Evolutionary conservation across 2,329 filamentous ascomycete species (phyloP).

Genomic region (Stenocarpella maydis): DNA sequence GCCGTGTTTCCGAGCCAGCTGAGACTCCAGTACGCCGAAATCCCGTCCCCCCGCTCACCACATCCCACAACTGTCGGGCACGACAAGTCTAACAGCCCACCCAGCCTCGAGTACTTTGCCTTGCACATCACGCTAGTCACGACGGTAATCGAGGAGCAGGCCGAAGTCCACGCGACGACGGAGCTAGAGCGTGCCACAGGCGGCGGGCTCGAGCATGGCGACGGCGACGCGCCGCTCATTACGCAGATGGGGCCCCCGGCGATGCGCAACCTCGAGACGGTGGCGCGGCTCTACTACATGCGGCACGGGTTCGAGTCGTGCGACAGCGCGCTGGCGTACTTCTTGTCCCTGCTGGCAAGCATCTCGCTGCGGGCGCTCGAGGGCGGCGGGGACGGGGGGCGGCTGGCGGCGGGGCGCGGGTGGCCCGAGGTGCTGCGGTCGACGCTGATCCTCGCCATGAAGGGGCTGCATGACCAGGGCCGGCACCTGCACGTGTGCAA

Average conservation of each 20-base stretch:
- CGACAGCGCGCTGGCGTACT: not conserved
- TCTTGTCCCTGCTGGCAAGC: not conserved
- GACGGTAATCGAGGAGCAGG: not conserved
- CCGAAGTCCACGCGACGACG: not conserved
- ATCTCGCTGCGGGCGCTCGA: conserved; percentile 13
- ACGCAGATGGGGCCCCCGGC: not conserved
- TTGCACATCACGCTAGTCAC: not conserved
- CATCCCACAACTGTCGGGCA: too few species aligned
- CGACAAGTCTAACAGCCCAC: not conserved
- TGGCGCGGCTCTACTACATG: conserved; percentile 11
- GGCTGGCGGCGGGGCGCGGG: not conserved
- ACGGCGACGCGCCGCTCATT: not conserved
- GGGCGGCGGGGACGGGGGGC: not conserved
- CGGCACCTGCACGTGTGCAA: conserved; percentile 4
- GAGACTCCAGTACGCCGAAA: not conserved
- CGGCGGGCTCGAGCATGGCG: not conserved
- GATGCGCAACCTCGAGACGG: conserved; percentile 10
- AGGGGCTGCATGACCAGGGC: conserved; percentile 7
- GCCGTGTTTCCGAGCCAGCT: not conserved
- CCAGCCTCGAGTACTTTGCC: not conserved
- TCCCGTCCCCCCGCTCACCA: not conserved
- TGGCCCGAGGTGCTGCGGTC: conserved; percentile 11
- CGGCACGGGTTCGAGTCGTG: conserved; percentile 9
- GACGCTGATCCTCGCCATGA: conserved; percentile 12
- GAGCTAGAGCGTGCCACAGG: not conserved